Conservation (phyloP, 2,329 filamentous ascomycete genomes). For the Ophiostoma ulmi region DNA sequence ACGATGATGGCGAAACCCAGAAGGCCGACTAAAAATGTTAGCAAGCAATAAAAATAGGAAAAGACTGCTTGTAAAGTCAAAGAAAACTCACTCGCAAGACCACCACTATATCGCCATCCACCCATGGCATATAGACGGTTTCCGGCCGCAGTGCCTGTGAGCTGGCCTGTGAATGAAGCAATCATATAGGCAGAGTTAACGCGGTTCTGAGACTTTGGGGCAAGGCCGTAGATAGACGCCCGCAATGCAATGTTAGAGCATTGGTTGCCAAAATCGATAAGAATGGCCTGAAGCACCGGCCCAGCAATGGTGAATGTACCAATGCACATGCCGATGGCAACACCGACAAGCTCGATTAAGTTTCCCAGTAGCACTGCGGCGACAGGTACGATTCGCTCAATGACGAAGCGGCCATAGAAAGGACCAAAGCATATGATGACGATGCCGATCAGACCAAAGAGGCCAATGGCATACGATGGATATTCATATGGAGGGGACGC, state of each 20-base stretch:
- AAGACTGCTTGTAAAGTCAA: neutral
- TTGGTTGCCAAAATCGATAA: slow-evolving; percentile 68
- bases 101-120: slow-evolving; percentile 47
- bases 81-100: slow-evolving; percentile 31
- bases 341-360: slow-evolving; percentile 53
- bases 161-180: slow-evolving; percentile 65
- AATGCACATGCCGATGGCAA: slow-evolving; percentile 63
- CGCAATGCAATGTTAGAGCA: slow-evolving; percentile 70
- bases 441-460: slow-evolving; percentile 75
- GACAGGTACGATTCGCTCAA: slow-evolving; percentile 64
- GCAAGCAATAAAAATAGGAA: neutral
- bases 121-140: slow-evolving; percentile 49
- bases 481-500: slow-evolving; percentile 65
- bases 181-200: slow-evolving; percentile 84
- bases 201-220: slow-evolving; percentile 65
- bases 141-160: slow-evolving; percentile 62
- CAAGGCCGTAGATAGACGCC: slow-evolving; percentile 63
- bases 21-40: slow-evolving; percentile 33
- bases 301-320: slow-evolving; percentile 63
- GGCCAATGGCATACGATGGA: slow-evolving; percentile 61
- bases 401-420: slow-evolving; percentile 63
- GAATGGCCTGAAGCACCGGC: slow-evolving; percentile 65
- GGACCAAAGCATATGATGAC: slow-evolving; percentile 63
- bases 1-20: slow-evolving; percentile 37
- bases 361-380: slow-evolving; percentile 62